Conservation (phyloP, 768 basidiomycete species). For the Cyathus striatus region DNA sequence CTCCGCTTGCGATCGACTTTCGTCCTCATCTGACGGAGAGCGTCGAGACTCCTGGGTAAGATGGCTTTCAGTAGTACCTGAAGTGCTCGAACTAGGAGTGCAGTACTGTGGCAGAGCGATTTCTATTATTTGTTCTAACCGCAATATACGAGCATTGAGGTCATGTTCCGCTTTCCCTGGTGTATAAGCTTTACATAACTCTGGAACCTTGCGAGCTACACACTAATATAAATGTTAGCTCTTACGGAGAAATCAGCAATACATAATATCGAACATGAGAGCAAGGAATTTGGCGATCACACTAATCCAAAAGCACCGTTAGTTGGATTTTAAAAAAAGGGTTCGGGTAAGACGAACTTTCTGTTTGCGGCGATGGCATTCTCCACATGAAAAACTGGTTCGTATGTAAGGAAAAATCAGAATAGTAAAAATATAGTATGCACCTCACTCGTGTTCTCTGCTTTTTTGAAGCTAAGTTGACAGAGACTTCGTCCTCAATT, state of each 20-base stretch:
- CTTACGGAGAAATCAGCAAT: slow-evolving; percentile 6
- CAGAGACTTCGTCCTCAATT: slow-evolving; percentile 51
- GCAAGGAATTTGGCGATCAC: slow-evolving; percentile 81
- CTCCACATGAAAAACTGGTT: slow-evolving; percentile 77
- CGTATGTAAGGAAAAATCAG: slow-evolving; percentile 7
- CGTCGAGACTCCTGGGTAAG: slow-evolving; percentile 29
- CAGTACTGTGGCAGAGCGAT: slow-evolving; percentile 74
- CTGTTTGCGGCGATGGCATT: slow-evolving; percentile 86
- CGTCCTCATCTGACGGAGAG: slow-evolving; percentile 59
- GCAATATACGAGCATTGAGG: slow-evolving; percentile 63
- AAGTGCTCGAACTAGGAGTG: slow-evolving; percentile 31
- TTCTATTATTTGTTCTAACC: slow-evolving; percentile 80
- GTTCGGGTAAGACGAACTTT: slow-evolving; percentile 42
- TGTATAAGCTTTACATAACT: slow-evolving; percentile 84
- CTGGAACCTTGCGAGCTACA: slow-evolving; percentile 80
- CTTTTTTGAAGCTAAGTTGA: slow-evolving; percentile 50
- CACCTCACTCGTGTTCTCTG: slow-evolving; percentile 76
- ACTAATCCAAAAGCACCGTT: slow-evolving; percentile 35
- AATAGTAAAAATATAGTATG: slow-evolving; percentile 10
- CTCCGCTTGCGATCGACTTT: slow-evolving; percentile 65
- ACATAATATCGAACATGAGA: slow-evolving; percentile 56
- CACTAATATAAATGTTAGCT: slow-evolving; percentile 42
- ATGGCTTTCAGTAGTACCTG: slow-evolving; percentile 21
- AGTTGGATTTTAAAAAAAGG: slow-evolving; percentile 6
- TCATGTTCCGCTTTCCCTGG: slow-evolving; percentile 86